These are phyloP conservation scores for Russula brevipes DNA, from an alignment of 768 basidiomycete genomes.

Conservation along the genomic window DNA sequence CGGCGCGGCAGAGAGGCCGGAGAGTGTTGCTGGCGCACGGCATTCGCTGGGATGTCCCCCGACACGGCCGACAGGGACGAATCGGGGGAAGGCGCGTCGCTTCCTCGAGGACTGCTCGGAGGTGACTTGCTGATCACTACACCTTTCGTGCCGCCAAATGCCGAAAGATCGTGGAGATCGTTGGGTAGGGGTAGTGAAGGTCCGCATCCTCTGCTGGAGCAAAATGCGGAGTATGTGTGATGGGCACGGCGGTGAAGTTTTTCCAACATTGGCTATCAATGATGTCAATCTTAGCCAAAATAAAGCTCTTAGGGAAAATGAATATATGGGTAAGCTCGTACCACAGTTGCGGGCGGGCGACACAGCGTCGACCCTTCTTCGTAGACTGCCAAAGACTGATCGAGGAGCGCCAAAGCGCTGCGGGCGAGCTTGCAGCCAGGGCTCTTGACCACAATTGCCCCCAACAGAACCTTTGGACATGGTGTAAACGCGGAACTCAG, in stretches of 20 bases:
- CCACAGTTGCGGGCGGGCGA: constrained; percentile 30
- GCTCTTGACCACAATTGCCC: constrained; percentile 43
- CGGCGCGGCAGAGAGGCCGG: neutral
- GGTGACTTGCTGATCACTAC: constrained; percentile 18
- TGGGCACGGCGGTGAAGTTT: constrained; percentile 37
- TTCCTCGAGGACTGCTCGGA: constrained; percentile 10
- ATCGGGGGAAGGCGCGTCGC: constrained; percentile 11
- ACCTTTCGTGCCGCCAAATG: constrained; percentile 20
- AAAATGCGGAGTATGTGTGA: constrained; percentile 30
- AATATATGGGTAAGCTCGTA: neutral
- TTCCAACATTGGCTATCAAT: constrained; percentile 34
- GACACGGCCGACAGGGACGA: constrained; percentile 7
- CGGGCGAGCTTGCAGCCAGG: constrained; percentile 41
- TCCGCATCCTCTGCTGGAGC: neutral
- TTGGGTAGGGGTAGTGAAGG: neutral
- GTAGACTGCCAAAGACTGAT: constrained; percentile 38
- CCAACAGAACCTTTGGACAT: constrained; percentile 40
- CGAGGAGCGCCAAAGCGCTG: constrained; percentile 39
- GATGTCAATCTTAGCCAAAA: neutral
- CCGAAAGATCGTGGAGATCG: constrained; percentile 21
- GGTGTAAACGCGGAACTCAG: neutral
- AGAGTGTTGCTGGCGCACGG: constrained; percentile 1
- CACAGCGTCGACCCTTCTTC: constrained; percentile 39
- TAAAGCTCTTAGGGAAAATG: neutral
- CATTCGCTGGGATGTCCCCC: neutral